These are phyloP conservation scores for Theobroma cacao DNA, from an alignment of 345 rosid genomes.

Conservation along the genomic window DNA sequence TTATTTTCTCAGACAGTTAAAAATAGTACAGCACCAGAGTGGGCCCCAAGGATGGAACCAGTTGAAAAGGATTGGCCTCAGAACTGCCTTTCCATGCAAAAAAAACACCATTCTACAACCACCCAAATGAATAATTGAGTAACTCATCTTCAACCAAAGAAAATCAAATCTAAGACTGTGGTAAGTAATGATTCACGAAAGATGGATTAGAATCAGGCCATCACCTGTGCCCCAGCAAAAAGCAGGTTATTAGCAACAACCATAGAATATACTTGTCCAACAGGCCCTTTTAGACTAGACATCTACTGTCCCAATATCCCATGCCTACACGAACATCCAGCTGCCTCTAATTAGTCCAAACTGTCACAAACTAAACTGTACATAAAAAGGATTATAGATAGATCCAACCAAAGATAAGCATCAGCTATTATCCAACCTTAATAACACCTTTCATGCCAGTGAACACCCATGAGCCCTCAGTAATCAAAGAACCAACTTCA, in stretches of 20 bases:
- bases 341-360: neutral
- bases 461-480: slow-evolving; percentile 66
- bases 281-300: slow-evolving; percentile 37
- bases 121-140: neutral
- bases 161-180: neutral
- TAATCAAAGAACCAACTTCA: slow-evolving; percentile 46
- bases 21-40: slow-evolving; percentile 32
- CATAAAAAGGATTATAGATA: neutral
- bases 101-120: slow-evolving; percentile 45
- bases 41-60: slow-evolving; percentile 35
- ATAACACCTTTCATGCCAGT: slow-evolving; percentile 49
- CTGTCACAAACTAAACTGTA: neutral
- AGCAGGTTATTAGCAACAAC: slow-evolving; percentile 37
- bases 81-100: slow-evolving; percentile 44
- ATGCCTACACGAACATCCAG: slow-evolving; percentile 36
- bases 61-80: slow-evolving; percentile 37
- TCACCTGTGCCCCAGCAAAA: slow-evolving; percentile 64
- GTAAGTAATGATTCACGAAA: neutral
- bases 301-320: slow-evolving; percentile 37
- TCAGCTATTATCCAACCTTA: slow-evolving; percentile 34
- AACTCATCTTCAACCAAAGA: neutral
- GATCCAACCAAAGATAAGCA: neutral
- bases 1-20: slow-evolving; percentile 29
- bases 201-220: neutral
- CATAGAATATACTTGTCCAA: slow-evolving; percentile 51